Evolutionary conservation across 228 moss, liverwort and hornwort species (phyloP).

Genomic region (Sphagnum fallax): DNA sequence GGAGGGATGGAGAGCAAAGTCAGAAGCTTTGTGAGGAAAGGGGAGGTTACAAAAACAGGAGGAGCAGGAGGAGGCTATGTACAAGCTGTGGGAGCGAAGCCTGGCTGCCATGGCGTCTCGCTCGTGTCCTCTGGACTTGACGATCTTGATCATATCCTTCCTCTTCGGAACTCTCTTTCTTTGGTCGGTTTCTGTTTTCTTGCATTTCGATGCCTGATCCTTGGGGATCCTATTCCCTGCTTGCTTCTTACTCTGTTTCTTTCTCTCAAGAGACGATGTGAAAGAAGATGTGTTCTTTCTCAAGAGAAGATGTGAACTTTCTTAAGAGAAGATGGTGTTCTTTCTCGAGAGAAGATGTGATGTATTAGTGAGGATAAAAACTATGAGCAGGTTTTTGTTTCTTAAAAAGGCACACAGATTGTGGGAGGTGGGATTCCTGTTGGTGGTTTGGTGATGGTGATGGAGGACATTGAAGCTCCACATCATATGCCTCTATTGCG

Average conservation of each 20-base stretch:
- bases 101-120: slow-evolving; percentile 79
- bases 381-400: slow-evolving; percentile 7
- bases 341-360: too few species aligned
- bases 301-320: too few species aligned
- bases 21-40: slow-evolving; percentile 61
- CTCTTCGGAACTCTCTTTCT: background rate
- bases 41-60: slow-evolving; percentile 20
- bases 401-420: slow-evolving; percentile 49
- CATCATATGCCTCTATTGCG: slow-evolving; percentile 90
- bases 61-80: slow-evolving; percentile 36
- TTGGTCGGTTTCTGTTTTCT: background rate
- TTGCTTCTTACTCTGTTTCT: too few species aligned
- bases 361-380: too few species aligned
- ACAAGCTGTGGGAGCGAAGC: slow-evolving; percentile 54
- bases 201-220: background rate
- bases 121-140: slow-evolving; percentile 76
- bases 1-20: slow-evolving; percentile 28
- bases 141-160: slow-evolving; percentile 90
- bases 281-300: too few species aligned
- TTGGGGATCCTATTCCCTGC: too few species aligned
- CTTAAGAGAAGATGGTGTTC: too few species aligned
- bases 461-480: slow-evolving; percentile 92
- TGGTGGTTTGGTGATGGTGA: slow-evolving; percentile 82
- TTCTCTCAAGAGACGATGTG: too few species aligned
- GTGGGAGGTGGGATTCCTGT: slow-evolving; percentile 88